Percentiles rank a stretch among this genome's conserved stretches.
Evolutionary conservation across 2,329 filamentous ascomycete species (phyloP).

Genomic region (Pseudogymnoascus sp.): DNA sequence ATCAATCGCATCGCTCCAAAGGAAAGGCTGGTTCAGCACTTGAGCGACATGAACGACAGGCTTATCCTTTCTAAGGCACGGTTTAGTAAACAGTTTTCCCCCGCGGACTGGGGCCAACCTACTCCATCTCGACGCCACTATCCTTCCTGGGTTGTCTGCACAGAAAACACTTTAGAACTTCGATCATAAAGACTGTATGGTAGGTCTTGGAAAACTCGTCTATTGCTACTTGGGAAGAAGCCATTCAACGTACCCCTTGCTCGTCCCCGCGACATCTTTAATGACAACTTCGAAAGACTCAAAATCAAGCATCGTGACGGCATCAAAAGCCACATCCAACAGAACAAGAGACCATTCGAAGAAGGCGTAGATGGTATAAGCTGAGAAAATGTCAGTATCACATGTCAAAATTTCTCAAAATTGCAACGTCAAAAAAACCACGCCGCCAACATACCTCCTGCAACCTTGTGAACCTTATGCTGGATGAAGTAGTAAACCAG

Average conservation of each 20-base stretch:
- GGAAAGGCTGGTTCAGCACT: conserved; percentile 65
- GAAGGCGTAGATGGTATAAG: conserved; percentile 95
- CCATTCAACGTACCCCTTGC: conserved; percentile 97
- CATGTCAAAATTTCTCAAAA: conserved; percentile 4
- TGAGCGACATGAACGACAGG: conserved; percentile 58
- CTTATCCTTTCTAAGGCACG: conserved; percentile 60
- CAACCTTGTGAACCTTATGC: conserved; percentile 90
- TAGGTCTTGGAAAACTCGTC: conserved; percentile 34
- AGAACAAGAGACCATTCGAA: conserved; percentile 96
- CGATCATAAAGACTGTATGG: conserved; percentile 20
- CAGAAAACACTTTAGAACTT: conserved; percentile 28
- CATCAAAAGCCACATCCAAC: conserved; percentile 93
- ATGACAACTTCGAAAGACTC: conserved; percentile 79
- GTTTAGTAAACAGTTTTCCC: conserved; percentile 28
- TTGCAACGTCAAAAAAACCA: conserved; percentile 11
- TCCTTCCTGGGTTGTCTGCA: conserved; percentile 37
- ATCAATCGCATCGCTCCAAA: conserved; percentile 68
- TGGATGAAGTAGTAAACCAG: conserved; percentile 97
- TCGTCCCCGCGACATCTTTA: conserved; percentile 80
- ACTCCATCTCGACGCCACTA: conserved; percentile 64
- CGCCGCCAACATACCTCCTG: conserved; percentile 63
- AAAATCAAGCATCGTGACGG: conserved; percentile 90
- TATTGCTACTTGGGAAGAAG: conserved; percentile 86
- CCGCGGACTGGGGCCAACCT: conserved; percentile 35
- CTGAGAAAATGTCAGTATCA: conserved; percentile 41